These are phyloP conservation scores for Nannochloris sp. DNA, from an alignment of 139 green algal species.

Conservation along the genomic window DNA sequence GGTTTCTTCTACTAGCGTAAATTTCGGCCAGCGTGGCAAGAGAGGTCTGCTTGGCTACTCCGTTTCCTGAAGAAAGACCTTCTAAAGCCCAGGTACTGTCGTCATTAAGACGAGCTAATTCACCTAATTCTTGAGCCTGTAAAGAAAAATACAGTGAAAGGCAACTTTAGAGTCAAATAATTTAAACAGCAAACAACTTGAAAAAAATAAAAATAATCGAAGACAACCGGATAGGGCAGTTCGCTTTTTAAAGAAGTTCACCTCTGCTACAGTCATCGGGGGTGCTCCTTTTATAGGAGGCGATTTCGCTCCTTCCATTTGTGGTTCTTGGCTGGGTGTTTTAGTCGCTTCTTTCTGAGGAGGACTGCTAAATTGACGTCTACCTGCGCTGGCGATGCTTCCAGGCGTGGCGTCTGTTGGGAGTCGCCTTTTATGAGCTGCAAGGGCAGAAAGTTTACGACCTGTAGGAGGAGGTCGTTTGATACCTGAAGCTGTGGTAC, in stretches of 20 bases:
- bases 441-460: not conserved
- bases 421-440: not conserved
- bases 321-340: no score
- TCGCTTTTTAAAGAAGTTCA: not conserved
- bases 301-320: no score
- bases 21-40: constrained; percentile 18
- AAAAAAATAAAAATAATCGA: not conserved
- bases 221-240: not conserved
- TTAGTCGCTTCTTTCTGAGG: no score
- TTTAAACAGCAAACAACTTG: no score
- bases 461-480: no score
- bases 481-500: no score
- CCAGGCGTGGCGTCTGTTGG: not conserved
- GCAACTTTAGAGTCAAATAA: no score
- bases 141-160: no score
- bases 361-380: no score
- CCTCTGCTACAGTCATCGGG: not conserved
- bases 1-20: not conserved
- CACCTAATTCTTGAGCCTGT: constrained; percentile 26
- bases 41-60: not conserved
- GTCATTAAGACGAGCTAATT: constrained; percentile 11
- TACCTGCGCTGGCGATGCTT: no score
- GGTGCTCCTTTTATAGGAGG: not conserved
- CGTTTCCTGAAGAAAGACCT: constrained; percentile 4
- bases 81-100: constrained; percentile 22